Evolutionary conservation across 129 eudicot genomes (phyloP).

Genomic region (Ambrosia trifida): DNA sequence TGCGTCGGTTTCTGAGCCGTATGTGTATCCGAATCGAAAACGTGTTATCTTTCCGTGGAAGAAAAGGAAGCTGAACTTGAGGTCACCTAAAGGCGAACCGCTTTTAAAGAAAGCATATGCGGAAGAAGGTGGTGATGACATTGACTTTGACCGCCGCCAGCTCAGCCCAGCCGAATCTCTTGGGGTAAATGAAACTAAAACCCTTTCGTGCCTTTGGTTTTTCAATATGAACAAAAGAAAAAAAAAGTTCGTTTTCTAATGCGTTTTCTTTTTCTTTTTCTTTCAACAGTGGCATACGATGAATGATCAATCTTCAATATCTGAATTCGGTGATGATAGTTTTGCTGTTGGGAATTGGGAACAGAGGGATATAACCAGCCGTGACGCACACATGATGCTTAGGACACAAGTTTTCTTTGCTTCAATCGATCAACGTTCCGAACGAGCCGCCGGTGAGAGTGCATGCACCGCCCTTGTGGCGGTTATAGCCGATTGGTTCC

Average conservation of each 20-base stretch:
- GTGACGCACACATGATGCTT: conserved; percentile 79
- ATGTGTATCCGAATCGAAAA: conserved; percentile 47
- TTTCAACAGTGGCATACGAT: conserved; percentile 58
- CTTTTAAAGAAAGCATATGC: conserved; percentile 80
- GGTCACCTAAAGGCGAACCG: conserved; percentile 98
- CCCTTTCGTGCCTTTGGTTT: neutral
- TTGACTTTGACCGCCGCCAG: conserved; percentile 98
- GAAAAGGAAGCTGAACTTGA: conserved; percentile 78
- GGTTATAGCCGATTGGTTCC: conserved; percentile 80
- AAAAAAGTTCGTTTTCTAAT: neutral
- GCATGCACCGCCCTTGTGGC: conserved; percentile 99
- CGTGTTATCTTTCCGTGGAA: conserved; percentile 93
- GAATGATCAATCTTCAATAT: conserved; percentile 55
- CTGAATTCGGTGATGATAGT: conserved; percentile 93
- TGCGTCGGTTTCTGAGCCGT: conserved; percentile 44
- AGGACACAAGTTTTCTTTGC: conserved; percentile 84
- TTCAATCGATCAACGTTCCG: conserved; percentile 88
- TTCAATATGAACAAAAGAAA: neutral
- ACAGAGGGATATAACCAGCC: conserved; percentile 72
- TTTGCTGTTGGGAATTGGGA: conserved; percentile 97
- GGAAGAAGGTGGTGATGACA: conserved; percentile 99
- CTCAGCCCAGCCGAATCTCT: conserved; percentile 74
- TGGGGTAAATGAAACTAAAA: conserved; percentile 47
- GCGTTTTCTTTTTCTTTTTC: neutral
- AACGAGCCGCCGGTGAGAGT: conserved; percentile 96